Conservation (phyloP, 805 yeast genomes). For the Metschnikowia rubicola region DNA sequence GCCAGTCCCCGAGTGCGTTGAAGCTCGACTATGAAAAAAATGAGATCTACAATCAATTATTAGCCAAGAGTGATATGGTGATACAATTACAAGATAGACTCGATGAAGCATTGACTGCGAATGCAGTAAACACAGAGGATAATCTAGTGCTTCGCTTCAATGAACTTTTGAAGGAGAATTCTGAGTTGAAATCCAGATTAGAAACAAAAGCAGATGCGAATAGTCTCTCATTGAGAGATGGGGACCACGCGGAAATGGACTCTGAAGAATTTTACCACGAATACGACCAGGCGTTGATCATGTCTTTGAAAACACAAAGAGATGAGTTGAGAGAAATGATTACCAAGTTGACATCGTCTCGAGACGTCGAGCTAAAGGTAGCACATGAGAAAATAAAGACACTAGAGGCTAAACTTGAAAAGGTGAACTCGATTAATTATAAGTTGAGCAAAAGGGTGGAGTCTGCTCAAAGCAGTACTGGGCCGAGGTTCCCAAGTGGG, state of each 20-base stretch:
- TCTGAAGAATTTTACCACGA: conserved; percentile 10
- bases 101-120: conserved; percentile 28
- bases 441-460: conserved; percentile 29
- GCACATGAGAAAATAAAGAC: conserved; percentile 34
- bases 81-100: conserved; percentile 47
- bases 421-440: conserved; percentile 31
- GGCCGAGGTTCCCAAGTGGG: conserved; percentile 4
- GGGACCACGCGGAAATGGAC: neutral
- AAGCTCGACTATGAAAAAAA: conserved; percentile 57
- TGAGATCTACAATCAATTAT: conserved; percentile 45
- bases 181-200: conserved; percentile 31
- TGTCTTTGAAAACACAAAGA: conserved; percentile 26
- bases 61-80: conserved; percentile 46
- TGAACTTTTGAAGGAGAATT: conserved; percentile 38
- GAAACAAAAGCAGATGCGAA: neutral
- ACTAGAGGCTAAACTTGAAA: conserved; percentile 29
- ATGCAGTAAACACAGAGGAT: conserved; percentile 25
- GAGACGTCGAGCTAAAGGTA: conserved; percentile 32
- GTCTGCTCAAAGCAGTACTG: neutral
- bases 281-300: conserved; percentile 14
- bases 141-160: conserved; percentile 38
- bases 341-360: conserved; percentile 34
- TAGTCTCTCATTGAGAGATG: neutral
- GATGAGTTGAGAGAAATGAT: conserved; percentile 42
- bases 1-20: conserved; percentile 49